Evolutionary conservation across 1,284 basidiomycete genomes (phyloP).

Genomic region (Trametes pubescens): DNA sequence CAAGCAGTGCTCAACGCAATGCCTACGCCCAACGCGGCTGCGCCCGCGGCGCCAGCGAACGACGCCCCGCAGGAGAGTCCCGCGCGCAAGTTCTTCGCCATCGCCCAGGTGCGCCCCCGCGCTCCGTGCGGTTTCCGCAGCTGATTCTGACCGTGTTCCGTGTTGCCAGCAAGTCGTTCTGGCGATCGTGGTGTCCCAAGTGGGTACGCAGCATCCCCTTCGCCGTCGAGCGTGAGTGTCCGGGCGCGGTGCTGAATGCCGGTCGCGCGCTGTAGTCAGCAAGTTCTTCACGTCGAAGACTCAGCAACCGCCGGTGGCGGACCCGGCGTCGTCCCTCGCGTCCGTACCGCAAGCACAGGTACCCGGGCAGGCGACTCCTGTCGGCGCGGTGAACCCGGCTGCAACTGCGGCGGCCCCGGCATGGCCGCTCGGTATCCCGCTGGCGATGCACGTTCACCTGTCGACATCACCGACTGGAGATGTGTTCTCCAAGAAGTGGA

Average conservation of each 20-base stretch:
- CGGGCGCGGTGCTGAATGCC: not conserved
- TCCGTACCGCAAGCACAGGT: constrained; percentile 40
- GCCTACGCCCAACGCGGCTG: constrained; percentile 36
- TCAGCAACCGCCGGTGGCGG: constrained; percentile 41
- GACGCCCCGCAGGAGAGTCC: constrained; percentile 38
- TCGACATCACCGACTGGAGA: constrained; percentile 69
- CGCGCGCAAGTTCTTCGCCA: constrained; percentile 45
- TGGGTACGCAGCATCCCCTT: constrained; percentile 53
- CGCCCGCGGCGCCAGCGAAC: constrained; percentile 33
- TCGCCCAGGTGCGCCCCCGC: constrained; percentile 55
- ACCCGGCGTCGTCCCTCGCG: constrained; percentile 36
- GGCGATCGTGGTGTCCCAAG: constrained; percentile 66
- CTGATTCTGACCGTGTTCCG: constrained; percentile 7
- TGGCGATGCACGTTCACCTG: constrained; percentile 81
- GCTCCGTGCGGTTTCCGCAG: not conserved
- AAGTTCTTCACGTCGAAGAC: constrained; percentile 53
- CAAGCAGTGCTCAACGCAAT: constrained; percentile 31
- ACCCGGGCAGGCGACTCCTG: constrained; percentile 35
- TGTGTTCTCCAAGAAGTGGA: constrained; percentile 63
- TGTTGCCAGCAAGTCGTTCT: constrained; percentile 68
- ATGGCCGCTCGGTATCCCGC: constrained; percentile 65
- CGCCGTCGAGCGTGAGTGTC: not conserved
- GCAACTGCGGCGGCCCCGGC: constrained; percentile 60
- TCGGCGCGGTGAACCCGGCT: constrained; percentile 52
- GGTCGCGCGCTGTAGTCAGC: constrained; percentile 44